Evolutionary conservation across 2,329 filamentous ascomycete genomes (phyloP).

Genomic region (Nothophoma quercina): DNA sequence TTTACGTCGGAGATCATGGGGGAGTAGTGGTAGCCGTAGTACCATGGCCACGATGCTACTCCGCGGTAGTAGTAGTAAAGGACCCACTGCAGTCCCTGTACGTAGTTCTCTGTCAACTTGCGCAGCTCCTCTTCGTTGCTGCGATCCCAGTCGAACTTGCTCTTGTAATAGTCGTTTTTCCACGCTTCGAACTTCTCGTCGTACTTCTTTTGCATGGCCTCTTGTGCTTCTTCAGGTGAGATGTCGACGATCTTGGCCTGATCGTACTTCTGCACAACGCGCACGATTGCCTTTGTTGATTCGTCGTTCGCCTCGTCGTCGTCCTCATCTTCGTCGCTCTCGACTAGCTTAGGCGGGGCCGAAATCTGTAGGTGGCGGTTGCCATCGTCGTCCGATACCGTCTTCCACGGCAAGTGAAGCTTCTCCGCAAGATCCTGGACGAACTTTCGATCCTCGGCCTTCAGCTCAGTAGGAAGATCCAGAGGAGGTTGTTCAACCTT

Average conservation of each 20-base stretch:
- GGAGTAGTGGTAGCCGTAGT: slow-evolving; percentile 94
- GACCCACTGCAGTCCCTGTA: slow-evolving; percentile 97
- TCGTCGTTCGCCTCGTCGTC: slow-evolving; percentile 81
- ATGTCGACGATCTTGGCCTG: slow-evolving; percentile 85
- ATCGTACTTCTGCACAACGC: slow-evolving; percentile 89
- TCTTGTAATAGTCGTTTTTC: slow-evolving; percentile 93
- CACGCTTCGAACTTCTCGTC: slow-evolving; percentile 88
- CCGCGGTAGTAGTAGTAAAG: slow-evolving; percentile 97
- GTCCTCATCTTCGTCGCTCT: slow-evolving; percentile 65
- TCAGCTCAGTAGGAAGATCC: slow-evolving; percentile 75
- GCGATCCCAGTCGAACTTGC: slow-evolving; percentile 89
- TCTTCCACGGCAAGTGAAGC: slow-evolving; percentile 71
- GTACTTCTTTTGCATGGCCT: slow-evolving; percentile 83
- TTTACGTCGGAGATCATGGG: slow-evolving; percentile 96
- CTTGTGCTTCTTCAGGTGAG: slow-evolving; percentile 78
- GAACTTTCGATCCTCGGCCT: slow-evolving; percentile 90
- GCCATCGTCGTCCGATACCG: slow-evolving; percentile 68
- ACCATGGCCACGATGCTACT: slow-evolving; percentile 99
- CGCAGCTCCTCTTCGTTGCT: slow-evolving; percentile 82
- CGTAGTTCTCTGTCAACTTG: slow-evolving; percentile 91
- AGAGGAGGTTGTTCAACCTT: slow-evolving; percentile 60
- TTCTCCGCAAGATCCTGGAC: slow-evolving; percentile 83
- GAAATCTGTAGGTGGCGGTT: slow-evolving; percentile 71
- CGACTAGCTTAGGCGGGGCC: slow-evolving; percentile 61
- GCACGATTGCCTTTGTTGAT: slow-evolving; percentile 79